phyloP scores from a whole-genome alignment of 108 stramenopile species.

The Skeletonema potamos region DNA sequence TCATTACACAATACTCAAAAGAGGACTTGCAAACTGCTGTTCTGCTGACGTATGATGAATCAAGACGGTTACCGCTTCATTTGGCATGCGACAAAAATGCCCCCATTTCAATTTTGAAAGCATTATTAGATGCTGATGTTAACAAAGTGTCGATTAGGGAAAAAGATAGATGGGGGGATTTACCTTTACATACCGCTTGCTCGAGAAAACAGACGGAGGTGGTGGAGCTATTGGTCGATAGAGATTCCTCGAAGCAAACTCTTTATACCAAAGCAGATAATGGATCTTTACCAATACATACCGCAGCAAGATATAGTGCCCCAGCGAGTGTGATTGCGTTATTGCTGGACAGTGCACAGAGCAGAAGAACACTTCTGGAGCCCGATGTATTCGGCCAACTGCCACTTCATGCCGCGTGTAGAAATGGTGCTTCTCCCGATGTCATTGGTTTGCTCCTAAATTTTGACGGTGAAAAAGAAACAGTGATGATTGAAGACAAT shows the following conservation, averaged over 20 bases:
- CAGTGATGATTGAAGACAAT: conserved; percentile 50
- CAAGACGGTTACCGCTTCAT: conserved; percentile 55
- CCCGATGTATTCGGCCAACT: conserved; percentile 51
- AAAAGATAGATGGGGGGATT: conserved; percentile 64
- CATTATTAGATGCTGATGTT: conserved; percentile 52
- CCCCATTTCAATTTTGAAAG: conserved; percentile 54
- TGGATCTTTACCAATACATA: conserved; percentile 61
- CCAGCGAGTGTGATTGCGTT: conserved; percentile 50
- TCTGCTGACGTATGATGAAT: conserved; percentile 39
- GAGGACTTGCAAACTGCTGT: conserved; percentile 51
- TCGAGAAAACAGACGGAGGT: conserved; percentile 36
- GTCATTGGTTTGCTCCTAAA: conserved; percentile 46
- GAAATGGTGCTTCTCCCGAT: conserved; percentile 45
- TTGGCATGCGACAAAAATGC: conserved; percentile 72
- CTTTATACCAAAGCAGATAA: conserved; percentile 49
- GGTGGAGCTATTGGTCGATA: conserved; percentile 57
- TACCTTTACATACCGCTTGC: conserved; percentile 41
- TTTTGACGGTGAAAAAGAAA: conserved; percentile 35
- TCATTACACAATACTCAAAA: conserved; percentile 45
- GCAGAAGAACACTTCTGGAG: conserved; percentile 37
- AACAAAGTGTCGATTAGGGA: conserved; percentile 41
- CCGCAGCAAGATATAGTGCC: conserved; percentile 60
- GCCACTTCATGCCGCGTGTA: conserved; percentile 68
- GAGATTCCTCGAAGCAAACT: conserved; percentile 43
- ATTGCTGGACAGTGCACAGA: conserved; percentile 43